Evolutionary conservation across 306 rosid species (phyloP).

Genomic region (Inga laurina): DNA sequence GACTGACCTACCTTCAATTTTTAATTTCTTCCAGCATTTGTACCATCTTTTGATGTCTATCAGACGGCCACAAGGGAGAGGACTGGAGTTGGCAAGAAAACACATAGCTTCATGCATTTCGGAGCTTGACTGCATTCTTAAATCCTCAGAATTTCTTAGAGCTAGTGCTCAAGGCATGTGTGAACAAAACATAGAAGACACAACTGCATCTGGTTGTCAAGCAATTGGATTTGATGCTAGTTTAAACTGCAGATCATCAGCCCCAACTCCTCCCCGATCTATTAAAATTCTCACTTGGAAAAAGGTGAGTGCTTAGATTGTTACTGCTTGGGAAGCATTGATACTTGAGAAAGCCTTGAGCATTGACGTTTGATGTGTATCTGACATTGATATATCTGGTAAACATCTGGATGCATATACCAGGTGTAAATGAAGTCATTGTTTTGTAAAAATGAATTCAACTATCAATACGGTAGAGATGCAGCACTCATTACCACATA

Average conservation of each 20-base stretch:
- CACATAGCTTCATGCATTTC: constrained; percentile 81
- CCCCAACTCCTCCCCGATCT: constrained; percentile 96
- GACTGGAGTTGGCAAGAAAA: constrained; percentile 92
- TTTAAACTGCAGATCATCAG: constrained; percentile 82
- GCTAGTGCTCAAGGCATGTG: constrained; percentile 44
- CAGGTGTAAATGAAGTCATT: not conserved
- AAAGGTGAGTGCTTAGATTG: constrained; percentile 51
- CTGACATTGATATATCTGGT: not conserved
- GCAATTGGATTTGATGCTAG: constrained; percentile 95
- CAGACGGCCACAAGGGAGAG: constrained; percentile 98
- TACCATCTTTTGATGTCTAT: constrained; percentile 80
- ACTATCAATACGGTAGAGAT: not conserved
- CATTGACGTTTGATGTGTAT: not conserved
- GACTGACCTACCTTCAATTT: constrained; percentile 29
- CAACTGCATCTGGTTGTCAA: constrained; percentile 89
- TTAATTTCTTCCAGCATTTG: constrained; percentile 74
- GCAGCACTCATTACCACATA: not conserved
- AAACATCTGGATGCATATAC: not conserved
- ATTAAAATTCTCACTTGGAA: constrained; percentile 78
- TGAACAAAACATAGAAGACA: constrained; percentile 46
- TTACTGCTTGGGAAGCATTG: not conserved
- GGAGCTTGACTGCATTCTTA: constrained; percentile 63
- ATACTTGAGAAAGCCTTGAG: not conserved
- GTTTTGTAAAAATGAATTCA: not conserved
- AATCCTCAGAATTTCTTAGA: constrained; percentile 74